Percentiles rank a stretch among this genome's conserved stretches.
These are phyloP conservation scores for Bipolaris oryzae DNA, from an alignment of 2,329 filamentous ascomycete species.

Conservation along the genomic window DNA sequence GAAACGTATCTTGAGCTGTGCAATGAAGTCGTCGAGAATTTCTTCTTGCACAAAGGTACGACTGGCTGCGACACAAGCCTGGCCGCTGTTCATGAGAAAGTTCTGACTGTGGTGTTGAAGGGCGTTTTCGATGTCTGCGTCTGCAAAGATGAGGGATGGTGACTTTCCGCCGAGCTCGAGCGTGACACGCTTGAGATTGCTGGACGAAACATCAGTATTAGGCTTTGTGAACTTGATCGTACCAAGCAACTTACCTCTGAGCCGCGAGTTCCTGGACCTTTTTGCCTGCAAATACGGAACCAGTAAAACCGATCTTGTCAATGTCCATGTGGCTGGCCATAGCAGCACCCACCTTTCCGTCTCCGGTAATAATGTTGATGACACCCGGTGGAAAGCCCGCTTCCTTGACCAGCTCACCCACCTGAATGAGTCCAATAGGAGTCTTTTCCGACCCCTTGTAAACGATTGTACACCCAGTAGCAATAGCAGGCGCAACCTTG, in stretches of 20 bases:
- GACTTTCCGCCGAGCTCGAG: constrained; percentile 56
- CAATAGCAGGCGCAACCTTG: constrained; percentile 37
- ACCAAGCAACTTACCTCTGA: background rate
- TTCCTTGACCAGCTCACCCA: constrained; percentile 39
- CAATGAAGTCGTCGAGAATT: constrained; percentile 39
- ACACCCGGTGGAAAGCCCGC: constrained; percentile 50
- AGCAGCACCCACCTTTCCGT: constrained; percentile 42
- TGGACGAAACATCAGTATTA: constrained; percentile 34
- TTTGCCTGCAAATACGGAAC: constrained; percentile 45
- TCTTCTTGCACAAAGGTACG: constrained; percentile 50
- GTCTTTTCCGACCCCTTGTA: constrained; percentile 41
- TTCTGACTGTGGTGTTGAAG: constrained; percentile 27
- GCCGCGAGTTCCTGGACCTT: constrained; percentile 48
- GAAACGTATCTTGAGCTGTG: constrained; percentile 34
- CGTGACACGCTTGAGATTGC: constrained; percentile 55
- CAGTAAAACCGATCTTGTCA: constrained; percentile 53
- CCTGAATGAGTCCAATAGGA: constrained; percentile 28
- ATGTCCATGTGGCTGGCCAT: constrained; percentile 51
- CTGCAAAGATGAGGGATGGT: constrained; percentile 54
- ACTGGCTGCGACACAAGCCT: constrained; percentile 64
- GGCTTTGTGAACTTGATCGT: no score
- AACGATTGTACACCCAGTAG: constrained; percentile 41
- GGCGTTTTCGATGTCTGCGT: constrained; percentile 56
- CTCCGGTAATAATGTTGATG: constrained; percentile 44
- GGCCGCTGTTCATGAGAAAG: constrained; percentile 60